phyloP scores from a whole-genome alignment of 73 alveolate species.

The Paramecium bursaria region DNA sequence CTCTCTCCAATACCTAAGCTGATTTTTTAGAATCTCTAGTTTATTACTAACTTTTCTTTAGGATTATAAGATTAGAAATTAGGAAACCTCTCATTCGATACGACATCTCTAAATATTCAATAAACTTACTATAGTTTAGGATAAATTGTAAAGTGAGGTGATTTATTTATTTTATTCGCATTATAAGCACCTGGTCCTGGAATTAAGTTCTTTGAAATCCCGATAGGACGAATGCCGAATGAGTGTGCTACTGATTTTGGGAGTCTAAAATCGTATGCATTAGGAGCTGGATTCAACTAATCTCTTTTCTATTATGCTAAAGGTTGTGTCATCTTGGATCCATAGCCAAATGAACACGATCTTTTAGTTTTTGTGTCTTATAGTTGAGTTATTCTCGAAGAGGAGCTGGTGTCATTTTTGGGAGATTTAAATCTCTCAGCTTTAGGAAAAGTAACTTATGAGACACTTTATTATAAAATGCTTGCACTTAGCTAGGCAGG shows the following conservation, averaged over 20 bases:
- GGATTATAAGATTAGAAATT: constrained; percentile 44
- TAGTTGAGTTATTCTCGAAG: not conserved
- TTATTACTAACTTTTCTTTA: constrained; percentile 1
- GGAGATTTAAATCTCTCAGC: constrained; percentile 13
- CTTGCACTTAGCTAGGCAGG: constrained; percentile 22
- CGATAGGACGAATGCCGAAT: not conserved
- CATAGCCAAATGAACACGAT: constrained; percentile 53
- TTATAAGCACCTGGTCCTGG: constrained; percentile 54
- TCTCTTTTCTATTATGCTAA: constrained; percentile 21
- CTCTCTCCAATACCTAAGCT: constrained; percentile 48
- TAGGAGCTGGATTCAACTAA: constrained; percentile 58
- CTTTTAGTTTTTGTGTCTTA: constrained; percentile 11
- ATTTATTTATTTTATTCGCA: not conserved
- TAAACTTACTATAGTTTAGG: not conserved
- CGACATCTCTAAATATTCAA: no score
- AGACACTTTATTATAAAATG: constrained; percentile 9
- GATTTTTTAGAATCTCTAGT: constrained; percentile 31
- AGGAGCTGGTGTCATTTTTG: not conserved
- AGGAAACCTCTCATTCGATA: not conserved
- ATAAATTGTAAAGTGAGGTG: constrained; percentile 38
- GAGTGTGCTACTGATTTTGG: not conserved
- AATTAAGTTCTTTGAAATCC: not conserved
- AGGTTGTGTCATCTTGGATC: not conserved
- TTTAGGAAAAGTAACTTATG: constrained; percentile 30
- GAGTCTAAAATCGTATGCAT: not conserved